phyloP scores from a whole-genome alignment of 2,329 filamentous ascomycete genomes.

The Epichloe typhina region DNA sequence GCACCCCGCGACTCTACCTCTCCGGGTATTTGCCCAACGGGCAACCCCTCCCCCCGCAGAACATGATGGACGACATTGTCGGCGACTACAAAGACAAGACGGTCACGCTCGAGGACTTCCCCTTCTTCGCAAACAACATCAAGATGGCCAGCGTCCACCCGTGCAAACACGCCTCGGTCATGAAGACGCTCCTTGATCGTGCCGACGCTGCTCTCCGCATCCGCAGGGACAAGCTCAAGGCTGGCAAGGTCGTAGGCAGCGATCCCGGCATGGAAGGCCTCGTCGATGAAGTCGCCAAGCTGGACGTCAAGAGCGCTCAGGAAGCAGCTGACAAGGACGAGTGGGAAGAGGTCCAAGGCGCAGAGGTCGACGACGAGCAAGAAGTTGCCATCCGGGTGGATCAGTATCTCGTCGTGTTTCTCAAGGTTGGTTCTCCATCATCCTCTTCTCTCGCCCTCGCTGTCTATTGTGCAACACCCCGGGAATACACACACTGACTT shows the following conservation, averaged over 20 bases:
- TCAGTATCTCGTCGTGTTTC: slow-evolving; percentile 75
- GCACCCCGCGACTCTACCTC: slow-evolving; percentile 87
- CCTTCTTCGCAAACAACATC: slow-evolving; percentile 78
- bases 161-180: slow-evolving; percentile 93
- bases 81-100: slow-evolving; percentile 98
- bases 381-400: slow-evolving; percentile 78
- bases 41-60: slow-evolving; percentile 60
- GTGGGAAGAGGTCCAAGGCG: slow-evolving; percentile 52
- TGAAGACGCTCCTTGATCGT: slow-evolving; percentile 93
- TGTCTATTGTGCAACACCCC: too few species aligned
- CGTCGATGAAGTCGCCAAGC: slow-evolving; percentile 63
- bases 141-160: slow-evolving; percentile 97
- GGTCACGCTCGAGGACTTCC: slow-evolving; percentile 94
- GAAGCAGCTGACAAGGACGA: slow-evolving; percentile 42
- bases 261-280: slow-evolving; percentile 66
- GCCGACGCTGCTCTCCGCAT: slow-evolving; percentile 88
- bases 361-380: slow-evolving; percentile 51
- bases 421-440: slow-evolving; percentile 45
- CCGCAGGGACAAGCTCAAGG: slow-evolving; percentile 66
- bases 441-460: background rate
- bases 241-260: slow-evolving; percentile 31
- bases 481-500: background rate
- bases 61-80: slow-evolving; percentile 95
- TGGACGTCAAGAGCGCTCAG: slow-evolving; percentile 43
- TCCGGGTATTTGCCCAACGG: slow-evolving; percentile 74